A percentile compares a stretch with the other conserved stretches of the same genome.
phyloP scores from a whole-genome alignment of 176 grass and related monocot species.

The Aegilops longissima region DNA sequence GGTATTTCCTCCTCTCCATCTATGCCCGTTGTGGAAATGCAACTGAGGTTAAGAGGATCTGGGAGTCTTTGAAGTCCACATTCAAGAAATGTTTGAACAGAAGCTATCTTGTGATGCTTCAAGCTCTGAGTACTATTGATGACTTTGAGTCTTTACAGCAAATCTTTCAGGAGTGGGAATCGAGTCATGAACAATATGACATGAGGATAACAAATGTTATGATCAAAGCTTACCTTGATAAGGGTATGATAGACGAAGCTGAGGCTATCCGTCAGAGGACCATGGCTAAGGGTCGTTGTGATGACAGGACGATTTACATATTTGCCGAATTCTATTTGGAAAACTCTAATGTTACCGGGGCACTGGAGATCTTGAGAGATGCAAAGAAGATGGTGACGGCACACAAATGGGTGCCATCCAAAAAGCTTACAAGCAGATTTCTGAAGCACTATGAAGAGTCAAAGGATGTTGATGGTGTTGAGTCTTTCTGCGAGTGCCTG shows the following conservation, averaged over 20 bases:
- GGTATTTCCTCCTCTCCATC: slow-evolving; percentile 30
- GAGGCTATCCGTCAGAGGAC: slow-evolving; percentile 35
- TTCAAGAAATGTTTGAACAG: slow-evolving; percentile 15
- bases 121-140: slow-evolving; percentile 40
- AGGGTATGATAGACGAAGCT: background rate
- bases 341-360: background rate
- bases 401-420: background rate
- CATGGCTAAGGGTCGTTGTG: slow-evolving; percentile 31
- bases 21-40: slow-evolving; percentile 44
- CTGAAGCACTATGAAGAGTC: background rate
- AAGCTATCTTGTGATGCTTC: background rate
- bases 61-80: slow-evolving; percentile 37
- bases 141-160: slow-evolving; percentile 32
- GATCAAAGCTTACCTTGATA: slow-evolving; percentile 23
- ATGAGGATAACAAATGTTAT: slow-evolving; percentile 44
- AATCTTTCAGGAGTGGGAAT: slow-evolving; percentile 24
- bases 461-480: slow-evolving; percentile 30
- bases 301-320: slow-evolving; percentile 13
- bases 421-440: background rate
- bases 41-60: slow-evolving; percentile 52
- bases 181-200: slow-evolving; percentile 23
- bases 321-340: background rate
- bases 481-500: slow-evolving; percentile 32
- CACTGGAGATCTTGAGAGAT: slow-evolving; percentile 12
- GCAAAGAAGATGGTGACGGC: background rate